Evolutionary conservation across 108 stramenopile genomes (phyloP), one percentile per base, ranked within the genome.

Genomic region (Cyclotella atomus): DNA sequence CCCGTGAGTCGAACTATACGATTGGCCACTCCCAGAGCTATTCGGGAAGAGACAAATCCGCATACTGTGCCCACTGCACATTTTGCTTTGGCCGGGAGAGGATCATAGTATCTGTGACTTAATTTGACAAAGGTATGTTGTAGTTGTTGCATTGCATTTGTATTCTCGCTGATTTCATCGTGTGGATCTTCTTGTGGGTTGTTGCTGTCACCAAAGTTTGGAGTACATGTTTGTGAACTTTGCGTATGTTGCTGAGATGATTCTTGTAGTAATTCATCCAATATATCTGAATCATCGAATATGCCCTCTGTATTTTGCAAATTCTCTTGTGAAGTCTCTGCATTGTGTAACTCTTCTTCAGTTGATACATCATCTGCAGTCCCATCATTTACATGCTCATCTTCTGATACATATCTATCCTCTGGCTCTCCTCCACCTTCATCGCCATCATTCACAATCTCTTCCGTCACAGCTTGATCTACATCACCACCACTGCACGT

Each of bases 401-500:
- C n/a, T n/a, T n/a, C n/a, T n/a, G n/a, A n/a, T n/a, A n/a, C n/a
- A n/a, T 68, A 59, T 45, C 21, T 29, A 4, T 0, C 32, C 30
- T 24, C 21, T 3, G 17, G n/a, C 15, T 59, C 23, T 19, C 19
- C 24, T 20, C 34, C 19, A 41, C 27, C 34, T 30, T 35, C 35
- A 33, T 68, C 15, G 15, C 25, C 24, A 21, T 32, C 20, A 21
- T 43, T 17, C 30, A 24, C 4, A 32, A 21, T 15, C 17, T 5
- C 35, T 10, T 27, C 57, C 20, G 50, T 27, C 30, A n/a, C n/a
- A n/a, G n/a, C n/a, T n/a, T n/a, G n/a, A n/a, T n/a, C n/a, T n/a
- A n/a, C n/a, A n/a, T n/a, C n/a, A n/a, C n/a, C n/a, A n/a, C 65
- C 77, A 29, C 70, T 71, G 56, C 77, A 79, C 19, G 77, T 66